Evolutionary conservation across 2,329 filamentous ascomycete genomes (phyloP).

Genomic region (Cladosporium sphaerospermum): DNA sequence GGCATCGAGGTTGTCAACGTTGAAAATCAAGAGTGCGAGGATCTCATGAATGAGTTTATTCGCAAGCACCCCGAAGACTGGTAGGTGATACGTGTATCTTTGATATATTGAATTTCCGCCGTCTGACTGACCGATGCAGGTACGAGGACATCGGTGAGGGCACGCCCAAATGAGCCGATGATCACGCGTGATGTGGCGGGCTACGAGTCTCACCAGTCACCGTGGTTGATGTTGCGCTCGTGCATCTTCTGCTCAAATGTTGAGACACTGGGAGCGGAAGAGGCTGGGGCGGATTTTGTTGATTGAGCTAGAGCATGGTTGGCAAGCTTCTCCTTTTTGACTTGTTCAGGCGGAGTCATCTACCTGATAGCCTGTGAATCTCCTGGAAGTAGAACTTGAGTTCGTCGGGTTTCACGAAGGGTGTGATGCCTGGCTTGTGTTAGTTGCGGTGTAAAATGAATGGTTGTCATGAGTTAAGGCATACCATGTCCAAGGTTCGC

Average conservation of each 20-base stretch:
- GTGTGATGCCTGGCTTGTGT: conserved; percentile 67
- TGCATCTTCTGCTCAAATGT: conserved; percentile 29
- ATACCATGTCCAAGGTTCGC: conserved; percentile 91
- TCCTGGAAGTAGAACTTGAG: conserved; percentile 92
- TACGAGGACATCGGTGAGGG: conserved; percentile 35
- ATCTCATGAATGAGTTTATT: conserved; percentile 67
- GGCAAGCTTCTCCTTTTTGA: conserved; percentile 20
- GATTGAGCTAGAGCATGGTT: conserved; percentile 27
- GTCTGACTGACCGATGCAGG: conserved; percentile 22
- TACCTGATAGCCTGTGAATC: conserved; percentile 55
- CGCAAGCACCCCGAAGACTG: conserved; percentile 65
- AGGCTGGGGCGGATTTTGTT: conserved; percentile 21
- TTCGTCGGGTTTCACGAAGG: conserved; percentile 88
- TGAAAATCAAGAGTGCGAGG: conserved; percentile 58
- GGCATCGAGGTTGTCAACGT: conserved; percentile 70
- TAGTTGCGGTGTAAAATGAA: not conserved
- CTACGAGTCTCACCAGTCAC: conserved; percentile 26
- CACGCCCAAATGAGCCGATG: conserved; percentile 14
- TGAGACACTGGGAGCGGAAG: conserved; percentile 14
- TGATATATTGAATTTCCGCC: conserved; percentile 10
- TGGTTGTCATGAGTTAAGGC: conserved; percentile 24
- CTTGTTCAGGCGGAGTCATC: conserved; percentile 24
- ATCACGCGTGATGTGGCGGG: not conserved
- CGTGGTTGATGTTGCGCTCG: conserved; percentile 29
- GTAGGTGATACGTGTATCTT: conserved; percentile 16